These are phyloP conservation scores for Fusarium scirpi DNA, from an alignment of 2,329 filamentous ascomycete species.

Conservation along the genomic window DNA sequence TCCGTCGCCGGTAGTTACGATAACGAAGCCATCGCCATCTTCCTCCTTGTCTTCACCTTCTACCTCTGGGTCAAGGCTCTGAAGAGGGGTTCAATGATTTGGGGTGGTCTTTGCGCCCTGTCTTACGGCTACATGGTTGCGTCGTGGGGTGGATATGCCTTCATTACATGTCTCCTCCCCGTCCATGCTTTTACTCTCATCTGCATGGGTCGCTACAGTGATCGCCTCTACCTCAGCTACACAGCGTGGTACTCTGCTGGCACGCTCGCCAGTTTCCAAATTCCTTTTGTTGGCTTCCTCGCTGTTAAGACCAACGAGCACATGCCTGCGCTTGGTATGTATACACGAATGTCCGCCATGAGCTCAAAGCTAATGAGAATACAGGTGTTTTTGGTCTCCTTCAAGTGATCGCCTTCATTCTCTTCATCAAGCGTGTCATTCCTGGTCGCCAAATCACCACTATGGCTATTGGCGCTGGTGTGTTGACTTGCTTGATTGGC, in stretches of 20 bases:
- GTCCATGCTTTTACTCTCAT: constrained; percentile 94
- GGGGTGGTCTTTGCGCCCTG: constrained; percentile 92
- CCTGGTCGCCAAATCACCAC: constrained; percentile 95
- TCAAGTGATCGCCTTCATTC: constrained; percentile 91
- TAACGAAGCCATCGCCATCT: constrained; percentile 99
- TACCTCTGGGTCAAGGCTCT: constrained; percentile 99
- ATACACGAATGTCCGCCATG: not conserved
- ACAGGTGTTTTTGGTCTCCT: constrained; percentile 93
- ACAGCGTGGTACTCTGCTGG: constrained; percentile 98
- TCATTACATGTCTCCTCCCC: constrained; percentile 97
- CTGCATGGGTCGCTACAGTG: constrained; percentile 96
- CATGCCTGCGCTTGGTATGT: constrained; percentile 89
- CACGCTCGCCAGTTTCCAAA: constrained; percentile 98
- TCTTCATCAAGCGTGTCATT: constrained; percentile 89
- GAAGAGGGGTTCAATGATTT: constrained; percentile 95
- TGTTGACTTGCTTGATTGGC: constrained; percentile 78
- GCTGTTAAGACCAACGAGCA: constrained; percentile 98
- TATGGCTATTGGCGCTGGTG: constrained; percentile 81
- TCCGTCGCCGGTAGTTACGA: constrained; percentile 99
- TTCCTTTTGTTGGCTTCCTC: constrained; percentile 97
- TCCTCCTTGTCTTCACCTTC: constrained; percentile 98
- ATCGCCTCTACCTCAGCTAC: constrained; percentile 93
- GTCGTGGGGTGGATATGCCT: constrained; percentile 99
- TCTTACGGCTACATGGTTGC: constrained; percentile 99
- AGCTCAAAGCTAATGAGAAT: constrained; percentile 17